Evolutionary conservation across 495 filamentous ascomycete species (phyloP).

Genomic region (Talaromyces borbonicus): DNA sequence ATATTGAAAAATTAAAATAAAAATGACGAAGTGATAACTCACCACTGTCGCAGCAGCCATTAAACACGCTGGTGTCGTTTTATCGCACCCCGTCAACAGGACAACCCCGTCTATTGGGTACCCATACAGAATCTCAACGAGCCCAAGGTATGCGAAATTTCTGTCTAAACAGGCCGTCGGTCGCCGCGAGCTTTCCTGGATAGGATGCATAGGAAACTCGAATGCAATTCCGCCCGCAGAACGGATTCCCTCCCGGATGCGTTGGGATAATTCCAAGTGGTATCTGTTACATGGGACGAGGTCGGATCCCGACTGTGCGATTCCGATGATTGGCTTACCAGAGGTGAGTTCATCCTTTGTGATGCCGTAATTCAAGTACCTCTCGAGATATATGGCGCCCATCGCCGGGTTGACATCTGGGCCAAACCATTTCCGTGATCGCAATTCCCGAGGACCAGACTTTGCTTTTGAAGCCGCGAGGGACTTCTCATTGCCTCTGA

Average conservation of each 20-base stretch:
- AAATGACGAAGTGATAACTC: constrained; percentile 11
- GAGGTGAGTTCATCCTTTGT: constrained; percentile 44
- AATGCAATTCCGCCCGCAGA: constrained; percentile 44
- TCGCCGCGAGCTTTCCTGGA: constrained; percentile 40
- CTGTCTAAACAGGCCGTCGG: constrained; percentile 45
- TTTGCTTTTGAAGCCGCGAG: constrained; percentile 6
- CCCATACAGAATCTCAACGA: constrained; percentile 42
- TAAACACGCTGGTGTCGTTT: constrained; percentile 44
- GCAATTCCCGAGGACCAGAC: constrained; percentile 22
- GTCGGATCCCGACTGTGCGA: constrained; percentile 46
- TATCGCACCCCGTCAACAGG: constrained; percentile 48
- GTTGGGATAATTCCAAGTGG: constrained; percentile 42
- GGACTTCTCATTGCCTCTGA: no score
- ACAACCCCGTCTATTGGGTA: constrained; percentile 48
- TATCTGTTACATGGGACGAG: constrained; percentile 45
- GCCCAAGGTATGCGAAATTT: constrained; percentile 41
- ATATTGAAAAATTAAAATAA: no score
- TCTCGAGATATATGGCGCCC: constrained; percentile 42
- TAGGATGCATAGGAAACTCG: constrained; percentile 48
- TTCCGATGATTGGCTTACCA: constrained; percentile 47
- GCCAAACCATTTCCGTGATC: constrained; percentile 40
- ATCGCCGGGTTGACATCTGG: constrained; percentile 38
- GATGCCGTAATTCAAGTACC: constrained; percentile 47
- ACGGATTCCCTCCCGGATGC: constrained; percentile 44
- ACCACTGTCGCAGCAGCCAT: constrained; percentile 50